Evolutionary conservation across 108 stramenopile species (phyloP).

Genomic region (Seminavis robusta): DNA sequence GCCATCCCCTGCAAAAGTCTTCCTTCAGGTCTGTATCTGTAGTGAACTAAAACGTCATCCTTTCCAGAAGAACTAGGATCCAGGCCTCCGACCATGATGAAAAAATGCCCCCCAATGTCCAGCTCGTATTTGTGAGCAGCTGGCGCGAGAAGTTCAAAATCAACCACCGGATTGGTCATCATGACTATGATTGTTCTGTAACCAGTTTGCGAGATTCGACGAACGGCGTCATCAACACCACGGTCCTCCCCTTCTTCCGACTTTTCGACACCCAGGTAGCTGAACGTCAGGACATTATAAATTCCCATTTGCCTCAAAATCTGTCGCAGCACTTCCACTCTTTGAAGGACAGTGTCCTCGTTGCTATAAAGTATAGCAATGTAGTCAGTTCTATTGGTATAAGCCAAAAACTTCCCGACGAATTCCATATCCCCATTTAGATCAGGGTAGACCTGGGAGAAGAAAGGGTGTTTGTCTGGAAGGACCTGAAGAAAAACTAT

Average conservation of each 20-base stretch:
- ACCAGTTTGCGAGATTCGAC: slow-evolving; percentile 2
- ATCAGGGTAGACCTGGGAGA: too few species aligned
- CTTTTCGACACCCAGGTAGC: background rate
- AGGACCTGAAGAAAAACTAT: too few species aligned
- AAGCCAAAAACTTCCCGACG: too few species aligned
- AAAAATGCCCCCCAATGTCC: slow-evolving; percentile 6
- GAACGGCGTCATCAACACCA: background rate
- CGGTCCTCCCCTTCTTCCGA: background rate
- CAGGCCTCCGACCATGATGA: background rate
- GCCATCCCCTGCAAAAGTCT: background rate
- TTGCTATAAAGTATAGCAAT: background rate
- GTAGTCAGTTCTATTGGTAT: too few species aligned
- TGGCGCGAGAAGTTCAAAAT: slow-evolving; percentile 1
- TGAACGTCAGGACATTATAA: background rate
- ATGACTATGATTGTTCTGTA: slow-evolving; percentile 4
- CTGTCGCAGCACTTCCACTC: slow-evolving; percentile 1
- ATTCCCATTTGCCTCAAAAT: background rate
- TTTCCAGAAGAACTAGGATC: background rate
- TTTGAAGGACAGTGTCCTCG: background rate
- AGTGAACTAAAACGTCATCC: background rate
- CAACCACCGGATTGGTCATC: background rate
- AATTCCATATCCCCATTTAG: too few species aligned
- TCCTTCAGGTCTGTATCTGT: background rate
- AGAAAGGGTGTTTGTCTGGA: too few species aligned
- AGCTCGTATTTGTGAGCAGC: slow-evolving; percentile 7